These are phyloP conservation scores for Lobosporangium transversale DNA, from an alignment of 192 early-diverging fungal genomes.

Conservation along the genomic window DNA sequence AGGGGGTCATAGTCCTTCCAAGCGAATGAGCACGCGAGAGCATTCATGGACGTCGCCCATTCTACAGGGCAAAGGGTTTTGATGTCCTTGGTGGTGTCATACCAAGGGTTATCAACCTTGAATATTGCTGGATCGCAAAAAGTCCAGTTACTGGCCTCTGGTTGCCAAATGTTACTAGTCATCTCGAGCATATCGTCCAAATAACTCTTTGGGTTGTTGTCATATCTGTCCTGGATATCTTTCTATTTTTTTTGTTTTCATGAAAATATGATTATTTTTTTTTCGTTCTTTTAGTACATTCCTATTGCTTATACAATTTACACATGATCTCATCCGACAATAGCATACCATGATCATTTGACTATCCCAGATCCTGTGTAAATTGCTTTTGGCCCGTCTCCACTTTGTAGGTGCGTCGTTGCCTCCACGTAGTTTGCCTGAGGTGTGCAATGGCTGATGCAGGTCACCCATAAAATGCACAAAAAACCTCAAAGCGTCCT, in stretches of 20 bases:
- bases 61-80: constrained; percentile 43
- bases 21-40: constrained; percentile 42
- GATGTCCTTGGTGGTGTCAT: constrained; percentile 10
- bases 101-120: constrained; percentile 35
- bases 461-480: constrained; percentile 64
- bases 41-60: constrained; percentile 47
- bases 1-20: constrained; percentile 51
- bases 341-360: constrained; percentile 50
- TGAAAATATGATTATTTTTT: not conserved
- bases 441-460: constrained; percentile 57
- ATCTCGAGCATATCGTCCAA: constrained; percentile 45
- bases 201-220: constrained; percentile 49
- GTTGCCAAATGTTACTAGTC: constrained; percentile 28
- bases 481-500: constrained; percentile 57
- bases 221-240: constrained; percentile 47
- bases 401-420: constrained; percentile 40
- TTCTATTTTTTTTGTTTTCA: constrained; percentile 20
- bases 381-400: constrained; percentile 39
- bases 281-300: not conserved
- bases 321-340: too few relatives aligned
- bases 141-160: constrained; percentile 41
- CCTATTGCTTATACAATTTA: constrained; percentile 4
- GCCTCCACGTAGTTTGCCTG: constrained; percentile 38
- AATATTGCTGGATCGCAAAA: constrained; percentile 30
- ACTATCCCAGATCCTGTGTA: constrained; percentile 55